A percentile compares a stretch with the other conserved stretches of the same genome.
Conservation (phyloP, 805 yeast genomes). For the Danielia oregonensis region DNA sequence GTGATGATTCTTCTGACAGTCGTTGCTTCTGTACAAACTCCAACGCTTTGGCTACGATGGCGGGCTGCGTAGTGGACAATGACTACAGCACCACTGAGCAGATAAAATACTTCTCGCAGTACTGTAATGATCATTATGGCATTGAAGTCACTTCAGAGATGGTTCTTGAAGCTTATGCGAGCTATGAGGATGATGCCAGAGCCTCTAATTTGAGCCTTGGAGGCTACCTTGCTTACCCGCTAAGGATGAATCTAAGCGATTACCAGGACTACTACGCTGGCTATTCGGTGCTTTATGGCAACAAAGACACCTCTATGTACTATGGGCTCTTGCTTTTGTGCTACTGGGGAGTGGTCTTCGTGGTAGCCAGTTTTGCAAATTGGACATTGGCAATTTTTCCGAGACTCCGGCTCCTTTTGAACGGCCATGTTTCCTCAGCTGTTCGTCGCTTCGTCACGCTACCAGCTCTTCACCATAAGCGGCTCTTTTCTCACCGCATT, state of each 20-base stretch:
- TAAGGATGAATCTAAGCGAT: too few relatives aligned
- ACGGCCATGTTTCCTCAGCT: constrained; percentile 1
- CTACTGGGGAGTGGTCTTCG: constrained; percentile 4
- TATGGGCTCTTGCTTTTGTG: constrained; percentile 15
- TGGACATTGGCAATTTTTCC: constrained; percentile 5
- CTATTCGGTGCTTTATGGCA: not conserved
- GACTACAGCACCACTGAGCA: too few relatives aligned
- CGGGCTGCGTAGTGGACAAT: constrained; percentile 1
- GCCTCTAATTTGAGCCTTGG: too few relatives aligned
- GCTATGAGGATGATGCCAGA: too few relatives aligned
- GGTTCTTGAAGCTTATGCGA: too few relatives aligned
- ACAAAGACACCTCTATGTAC: constrained; percentile 9
- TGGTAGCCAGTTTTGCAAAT: constrained; percentile 2
- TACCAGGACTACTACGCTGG: not conserved
- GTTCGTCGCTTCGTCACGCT: constrained; percentile 3
- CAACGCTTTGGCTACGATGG: constrained; percentile 1
- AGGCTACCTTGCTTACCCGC: too few relatives aligned
- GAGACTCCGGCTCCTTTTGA: not conserved
- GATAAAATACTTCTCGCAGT: too few relatives aligned
- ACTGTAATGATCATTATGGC: too few relatives aligned
- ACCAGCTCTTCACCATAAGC: constrained; percentile 15
- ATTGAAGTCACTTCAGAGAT: too few relatives aligned
- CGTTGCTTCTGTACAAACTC: not conserved
- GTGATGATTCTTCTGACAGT: not conserved
- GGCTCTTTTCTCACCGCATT: constrained; percentile 1